phyloP scores from a whole-genome alignment of 345 rosid genomes.

The Eucalyptus brandiana region DNA sequence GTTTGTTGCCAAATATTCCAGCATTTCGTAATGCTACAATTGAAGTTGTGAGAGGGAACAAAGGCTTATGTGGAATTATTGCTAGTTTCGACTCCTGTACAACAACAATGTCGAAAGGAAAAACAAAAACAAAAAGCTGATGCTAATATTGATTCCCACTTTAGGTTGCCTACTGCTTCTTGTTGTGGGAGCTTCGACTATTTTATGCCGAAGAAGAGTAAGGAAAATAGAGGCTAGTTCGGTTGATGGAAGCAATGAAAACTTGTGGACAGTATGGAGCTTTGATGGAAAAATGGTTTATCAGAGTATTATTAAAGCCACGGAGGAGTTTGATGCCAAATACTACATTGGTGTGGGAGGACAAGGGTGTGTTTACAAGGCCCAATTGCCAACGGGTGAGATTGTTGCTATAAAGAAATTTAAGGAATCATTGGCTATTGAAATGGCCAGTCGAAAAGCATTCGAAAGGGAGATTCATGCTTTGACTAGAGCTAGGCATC shows the following conservation, averaged over 20 bases:
- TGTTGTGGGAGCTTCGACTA: not conserved
- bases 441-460: not conserved
- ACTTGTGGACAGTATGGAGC: not conserved
- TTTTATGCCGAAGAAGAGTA: not conserved
- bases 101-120: not conserved
- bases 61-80: conserved; percentile 5
- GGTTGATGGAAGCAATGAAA: not conserved
- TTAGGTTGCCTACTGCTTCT: not conserved
- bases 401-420: conserved; percentile 13
- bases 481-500: conserved; percentile 7
- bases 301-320: conserved; percentile 1
- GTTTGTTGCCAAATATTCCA: conserved; percentile 7
- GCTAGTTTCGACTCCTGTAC: not conserved
- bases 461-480: conserved; percentile 9
- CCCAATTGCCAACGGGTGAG: not conserved
- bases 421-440: not conserved
- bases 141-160: not conserved
- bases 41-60: not conserved
- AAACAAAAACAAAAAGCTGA: not conserved
- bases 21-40: conserved; percentile 6
- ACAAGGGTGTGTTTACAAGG: conserved; percentile 9
- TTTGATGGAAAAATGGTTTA: not conserved
- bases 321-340: not conserved
- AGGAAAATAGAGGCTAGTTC: not conserved
- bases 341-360: conserved; percentile 7